phyloP scores from a whole-genome alignment of 306 rosid species.

The Senna siamea region DNA sequence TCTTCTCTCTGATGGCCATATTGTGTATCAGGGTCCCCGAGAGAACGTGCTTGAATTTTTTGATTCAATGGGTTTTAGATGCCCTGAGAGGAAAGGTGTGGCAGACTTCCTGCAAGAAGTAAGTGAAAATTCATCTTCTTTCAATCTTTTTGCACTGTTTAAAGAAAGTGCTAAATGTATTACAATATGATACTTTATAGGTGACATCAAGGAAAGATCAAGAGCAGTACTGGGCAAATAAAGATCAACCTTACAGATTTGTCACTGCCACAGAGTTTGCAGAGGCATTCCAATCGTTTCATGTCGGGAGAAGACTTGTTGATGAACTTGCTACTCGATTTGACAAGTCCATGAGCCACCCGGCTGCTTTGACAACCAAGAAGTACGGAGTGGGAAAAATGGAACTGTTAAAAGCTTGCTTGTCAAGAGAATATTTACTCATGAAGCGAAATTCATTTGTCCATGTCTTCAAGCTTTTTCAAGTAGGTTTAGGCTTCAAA shows the following conservation, averaged over 20 bases:
- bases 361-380: slow-evolving; percentile 50
- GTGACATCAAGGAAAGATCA: slow-evolving; percentile 68
- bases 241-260: slow-evolving; percentile 52
- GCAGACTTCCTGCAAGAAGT: slow-evolving; percentile 66
- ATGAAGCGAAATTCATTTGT: slow-evolving; percentile 65
- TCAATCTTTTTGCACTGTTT: background rate
- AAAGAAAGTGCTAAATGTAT: background rate
- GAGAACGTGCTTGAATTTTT: slow-evolving; percentile 57
- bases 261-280: slow-evolving; percentile 49
- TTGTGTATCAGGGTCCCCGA: slow-evolving; percentile 62
- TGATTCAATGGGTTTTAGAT: slow-evolving; percentile 46
- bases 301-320: slow-evolving; percentile 42
- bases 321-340: slow-evolving; percentile 48
- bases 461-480: slow-evolving; percentile 47
- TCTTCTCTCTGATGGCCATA: slow-evolving; percentile 54
- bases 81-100: slow-evolving; percentile 60
- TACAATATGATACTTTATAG: slow-evolving; percentile 31
- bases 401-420: slow-evolving; percentile 61
- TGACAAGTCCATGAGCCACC: slow-evolving; percentile 63
- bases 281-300: slow-evolving; percentile 48
- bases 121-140: slow-evolving; percentile 29
- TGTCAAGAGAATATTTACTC: slow-evolving; percentile 63
- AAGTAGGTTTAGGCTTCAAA: slow-evolving; percentile 42
- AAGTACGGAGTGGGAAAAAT: slow-evolving; percentile 45
- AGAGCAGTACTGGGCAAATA: slow-evolving; percentile 51